Evolutionary conservation across 2,329 filamentous ascomycete genomes (phyloP).

Genomic region (Colletotrichum spinosum): DNA sequence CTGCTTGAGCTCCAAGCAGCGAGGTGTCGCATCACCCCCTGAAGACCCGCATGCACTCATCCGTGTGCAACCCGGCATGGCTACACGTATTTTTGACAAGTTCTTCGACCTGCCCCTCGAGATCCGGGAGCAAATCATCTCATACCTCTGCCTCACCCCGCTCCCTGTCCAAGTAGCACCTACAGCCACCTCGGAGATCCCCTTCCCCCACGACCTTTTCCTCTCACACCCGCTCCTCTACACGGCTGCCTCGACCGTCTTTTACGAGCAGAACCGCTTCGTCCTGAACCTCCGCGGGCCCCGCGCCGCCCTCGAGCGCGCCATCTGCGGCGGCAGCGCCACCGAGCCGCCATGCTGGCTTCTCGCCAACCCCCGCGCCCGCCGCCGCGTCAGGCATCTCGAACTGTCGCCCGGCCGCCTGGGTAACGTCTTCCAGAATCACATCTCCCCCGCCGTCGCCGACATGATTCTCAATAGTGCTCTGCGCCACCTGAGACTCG

Average conservation of each 20-base stretch:
- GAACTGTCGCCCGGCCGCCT: conserved; percentile 40
- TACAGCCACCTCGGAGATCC: conserved; percentile 16
- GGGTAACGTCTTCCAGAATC: conserved; percentile 37
- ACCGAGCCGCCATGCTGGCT: conserved; percentile 14
- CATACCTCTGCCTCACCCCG: conserved; percentile 40
- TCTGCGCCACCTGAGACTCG: conserved; percentile 41
- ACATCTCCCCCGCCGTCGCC: conserved; percentile 39
- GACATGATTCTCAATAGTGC: conserved; percentile 43
- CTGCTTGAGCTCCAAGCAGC: too few relatives aligned
- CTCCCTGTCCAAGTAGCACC: conserved; percentile 39
- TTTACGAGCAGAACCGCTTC: conserved; percentile 45
- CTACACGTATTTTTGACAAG: conserved; percentile 36
- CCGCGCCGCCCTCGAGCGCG: conserved; percentile 29
- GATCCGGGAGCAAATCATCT: conserved; percentile 44
- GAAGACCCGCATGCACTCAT: too few relatives aligned
- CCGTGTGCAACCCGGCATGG: conserved; percentile 5
- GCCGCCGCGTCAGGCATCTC: conserved; percentile 38
- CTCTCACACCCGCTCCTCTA: conserved; percentile 41
- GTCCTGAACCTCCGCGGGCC: conserved; percentile 38
- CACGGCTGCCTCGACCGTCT: conserved; percentile 41
- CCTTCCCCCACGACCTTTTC: conserved; percentile 39
- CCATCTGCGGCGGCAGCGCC: conserved; percentile 13
- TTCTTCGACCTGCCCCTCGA: conserved; percentile 46
- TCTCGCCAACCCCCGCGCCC: conserved; percentile 31
- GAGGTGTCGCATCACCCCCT: too few relatives aligned